These are phyloP conservation scores for Aspergillus spinulosporus DNA, from an alignment of 2,329 filamentous ascomycete genomes.

Conservation along the genomic window DNA sequence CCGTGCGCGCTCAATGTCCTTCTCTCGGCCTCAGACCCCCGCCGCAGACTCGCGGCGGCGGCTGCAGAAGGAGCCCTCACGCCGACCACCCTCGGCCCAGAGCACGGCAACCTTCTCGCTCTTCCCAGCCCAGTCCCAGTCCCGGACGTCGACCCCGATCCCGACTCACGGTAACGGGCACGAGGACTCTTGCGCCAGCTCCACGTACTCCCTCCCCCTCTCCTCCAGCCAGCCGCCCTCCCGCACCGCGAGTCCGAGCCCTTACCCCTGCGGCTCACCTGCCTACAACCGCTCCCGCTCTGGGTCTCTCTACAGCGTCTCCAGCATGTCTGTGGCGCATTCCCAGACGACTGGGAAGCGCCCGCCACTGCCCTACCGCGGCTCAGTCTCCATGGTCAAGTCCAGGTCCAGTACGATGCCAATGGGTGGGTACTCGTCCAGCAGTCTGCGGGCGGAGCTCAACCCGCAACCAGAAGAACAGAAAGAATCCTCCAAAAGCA, in stretches of 20 bases:
- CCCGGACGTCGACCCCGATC: not conserved
- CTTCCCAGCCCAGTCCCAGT: constrained; percentile 16
- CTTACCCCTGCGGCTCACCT: constrained; percentile 19
- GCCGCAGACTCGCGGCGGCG: constrained; percentile 22
- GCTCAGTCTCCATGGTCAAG: constrained; percentile 18
- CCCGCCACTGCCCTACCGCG: constrained; percentile 17
- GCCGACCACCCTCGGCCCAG: constrained; percentile 29
- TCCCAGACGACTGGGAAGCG: constrained; percentile 13
- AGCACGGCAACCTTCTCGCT: constrained; percentile 26
- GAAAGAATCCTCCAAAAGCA: not conserved
- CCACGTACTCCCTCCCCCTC: constrained; percentile 16
- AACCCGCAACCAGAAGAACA: constrained; percentile 16
- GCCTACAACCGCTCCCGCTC: constrained; percentile 25
- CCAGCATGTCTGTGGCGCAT: constrained; percentile 20
- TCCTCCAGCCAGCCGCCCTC: constrained; percentile 21
- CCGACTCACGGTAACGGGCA: not conserved
- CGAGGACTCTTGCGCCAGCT: constrained; percentile 22
- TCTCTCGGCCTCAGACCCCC: constrained; percentile 26
- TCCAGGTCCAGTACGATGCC: not conserved
- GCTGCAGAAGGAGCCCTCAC: constrained; percentile 22
- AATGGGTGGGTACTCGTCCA: constrained; percentile 26
- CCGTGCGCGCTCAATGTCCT: constrained; percentile 27
- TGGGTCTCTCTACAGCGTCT: constrained; percentile 27
- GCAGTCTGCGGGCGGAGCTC: constrained; percentile 32
- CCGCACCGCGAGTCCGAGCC: constrained; percentile 23